Evolutionary conservation across 805 yeast genomes (phyloP).

Genomic region (Candida broadrunensis): DNA sequence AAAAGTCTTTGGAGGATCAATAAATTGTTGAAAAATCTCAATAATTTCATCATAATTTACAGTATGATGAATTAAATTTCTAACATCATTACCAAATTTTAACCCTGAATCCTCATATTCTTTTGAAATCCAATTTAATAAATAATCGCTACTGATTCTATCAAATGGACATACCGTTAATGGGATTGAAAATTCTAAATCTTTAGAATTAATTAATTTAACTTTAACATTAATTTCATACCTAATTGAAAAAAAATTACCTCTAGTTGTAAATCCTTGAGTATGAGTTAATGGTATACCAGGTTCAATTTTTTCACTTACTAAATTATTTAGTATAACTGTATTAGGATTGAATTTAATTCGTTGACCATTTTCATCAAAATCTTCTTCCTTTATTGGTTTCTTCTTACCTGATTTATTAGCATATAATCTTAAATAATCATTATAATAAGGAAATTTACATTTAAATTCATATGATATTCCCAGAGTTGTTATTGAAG

Average conservation of each 20-base stretch:
- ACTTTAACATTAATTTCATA: slow-evolving; percentile 51
- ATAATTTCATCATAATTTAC: slow-evolving; percentile 19
- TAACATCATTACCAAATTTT: slow-evolving; percentile 28
- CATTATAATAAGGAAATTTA: slow-evolving; percentile 33
- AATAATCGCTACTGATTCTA: slow-evolving; percentile 42
- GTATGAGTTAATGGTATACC: slow-evolving; percentile 44
- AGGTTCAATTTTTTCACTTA: slow-evolving; percentile 20
- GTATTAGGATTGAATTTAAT: background rate
- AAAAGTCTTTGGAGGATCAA: slow-evolving; percentile 26
- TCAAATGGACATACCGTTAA: slow-evolving; percentile 55
- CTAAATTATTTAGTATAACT: slow-evolving; percentile 6
- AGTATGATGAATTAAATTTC: slow-evolving; percentile 16
- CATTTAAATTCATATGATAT: slow-evolving; percentile 19
- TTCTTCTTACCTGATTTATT: background rate
- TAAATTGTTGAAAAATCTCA: slow-evolving; percentile 17
- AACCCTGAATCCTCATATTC: slow-evolving; percentile 48
- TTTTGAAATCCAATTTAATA: slow-evolving; percentile 50
- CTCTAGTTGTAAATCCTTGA: slow-evolving; percentile 51
- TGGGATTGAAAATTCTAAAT: slow-evolving; percentile 48
- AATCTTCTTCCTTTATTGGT: slow-evolving; percentile 4
- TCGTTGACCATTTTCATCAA: slow-evolving; percentile 2
- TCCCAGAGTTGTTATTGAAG: slow-evolving; percentile 26
- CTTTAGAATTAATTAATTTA: slow-evolving; percentile 47
- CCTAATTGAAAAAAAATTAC: slow-evolving; percentile 48
- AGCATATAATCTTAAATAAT: slow-evolving; percentile 26